phyloP scores from a whole-genome alignment of 2,329 filamentous ascomycete species.

The Verticillium zaregamsianum region DNA sequence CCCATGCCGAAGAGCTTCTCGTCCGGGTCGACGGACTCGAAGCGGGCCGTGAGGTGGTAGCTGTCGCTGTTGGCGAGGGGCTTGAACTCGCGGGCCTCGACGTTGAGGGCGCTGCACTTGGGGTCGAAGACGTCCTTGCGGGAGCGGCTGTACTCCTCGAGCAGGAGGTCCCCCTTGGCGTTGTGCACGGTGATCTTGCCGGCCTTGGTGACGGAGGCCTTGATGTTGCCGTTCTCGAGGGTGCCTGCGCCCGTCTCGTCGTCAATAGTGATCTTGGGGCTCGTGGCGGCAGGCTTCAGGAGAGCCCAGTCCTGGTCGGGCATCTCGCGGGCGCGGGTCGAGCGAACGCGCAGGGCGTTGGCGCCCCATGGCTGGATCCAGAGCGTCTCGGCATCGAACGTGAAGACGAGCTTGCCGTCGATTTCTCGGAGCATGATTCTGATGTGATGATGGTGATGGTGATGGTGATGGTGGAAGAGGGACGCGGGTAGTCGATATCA shows the following conservation, averaged over 20 bases:
- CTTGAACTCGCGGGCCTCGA: slow-evolving; percentile 52
- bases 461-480: background rate
- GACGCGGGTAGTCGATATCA: too few relatives aligned
- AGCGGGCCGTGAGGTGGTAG: slow-evolving; percentile 50
- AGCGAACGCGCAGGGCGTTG: slow-evolving; percentile 41
- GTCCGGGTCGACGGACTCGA: slow-evolving; percentile 46
- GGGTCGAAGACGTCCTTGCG: slow-evolving; percentile 36
- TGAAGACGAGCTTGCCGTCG: slow-evolving; percentile 10
- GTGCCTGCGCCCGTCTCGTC: slow-evolving; percentile 15
- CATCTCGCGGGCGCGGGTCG: slow-evolving; percentile 33
- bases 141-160: slow-evolving; percentile 27
- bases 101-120: slow-evolving; percentile 49
- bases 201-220: slow-evolving; percentile 18
- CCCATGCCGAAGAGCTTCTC: slow-evolving; percentile 63
- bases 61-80: slow-evolving; percentile 39
- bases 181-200: slow-evolving; percentile 26
- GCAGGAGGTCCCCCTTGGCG: slow-evolving; percentile 18
- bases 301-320: slow-evolving; percentile 34
- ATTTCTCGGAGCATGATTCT: background rate
- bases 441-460: background rate
- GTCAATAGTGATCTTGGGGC: slow-evolving; percentile 14
- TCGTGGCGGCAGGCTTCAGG: slow-evolving; percentile 7
- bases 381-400: slow-evolving; percentile 39
- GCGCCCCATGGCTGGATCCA: slow-evolving; percentile 45
- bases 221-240: slow-evolving; percentile 25